phyloP scores from a whole-genome alignment of 164 flowering plant genomes.

The Umbilicus rupestris region DNA sequence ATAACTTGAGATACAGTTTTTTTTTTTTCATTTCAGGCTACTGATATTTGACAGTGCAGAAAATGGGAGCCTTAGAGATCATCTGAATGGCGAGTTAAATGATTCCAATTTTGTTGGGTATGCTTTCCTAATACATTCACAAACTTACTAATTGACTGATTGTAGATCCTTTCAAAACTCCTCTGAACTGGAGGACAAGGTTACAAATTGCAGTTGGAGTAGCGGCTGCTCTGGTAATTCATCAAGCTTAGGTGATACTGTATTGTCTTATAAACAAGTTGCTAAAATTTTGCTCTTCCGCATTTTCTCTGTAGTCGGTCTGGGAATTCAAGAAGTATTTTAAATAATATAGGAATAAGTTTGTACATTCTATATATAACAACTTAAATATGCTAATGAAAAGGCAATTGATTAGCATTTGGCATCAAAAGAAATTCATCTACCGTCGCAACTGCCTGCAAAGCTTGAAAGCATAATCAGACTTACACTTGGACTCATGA shows the following conservation, averaged over 20 bases:
- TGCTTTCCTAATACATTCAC: background rate
- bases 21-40: conserved; percentile 33
- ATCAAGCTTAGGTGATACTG: background rate
- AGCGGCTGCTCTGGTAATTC: conserved; percentile 77
- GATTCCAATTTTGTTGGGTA: background rate
- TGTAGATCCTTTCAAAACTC: conserved; percentile 82
- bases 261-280: background rate
- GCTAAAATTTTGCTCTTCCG: background rate
- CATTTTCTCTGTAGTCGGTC: background rate
- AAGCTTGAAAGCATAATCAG: too few species aligned
- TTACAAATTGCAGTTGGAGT: conserved; percentile 62
- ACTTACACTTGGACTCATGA: background rate
- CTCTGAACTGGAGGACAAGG: conserved; percentile 75
- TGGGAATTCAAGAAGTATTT: background rate
- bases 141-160: conserved; percentile 6
- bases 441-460: too few species aligned
- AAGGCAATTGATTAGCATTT: too few species aligned
- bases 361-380: too few species aligned
- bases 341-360: background rate
- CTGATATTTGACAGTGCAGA: conserved; percentile 60
- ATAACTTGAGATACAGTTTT: background rate
- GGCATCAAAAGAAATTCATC: too few species aligned
- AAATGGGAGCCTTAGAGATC: conserved; percentile 74
- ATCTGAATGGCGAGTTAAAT: conserved; percentile 46
- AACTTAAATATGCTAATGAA: too few species aligned